Conservation (phyloP, 352 stramenopile species). For the Saprolegnia diclina region DNA sequence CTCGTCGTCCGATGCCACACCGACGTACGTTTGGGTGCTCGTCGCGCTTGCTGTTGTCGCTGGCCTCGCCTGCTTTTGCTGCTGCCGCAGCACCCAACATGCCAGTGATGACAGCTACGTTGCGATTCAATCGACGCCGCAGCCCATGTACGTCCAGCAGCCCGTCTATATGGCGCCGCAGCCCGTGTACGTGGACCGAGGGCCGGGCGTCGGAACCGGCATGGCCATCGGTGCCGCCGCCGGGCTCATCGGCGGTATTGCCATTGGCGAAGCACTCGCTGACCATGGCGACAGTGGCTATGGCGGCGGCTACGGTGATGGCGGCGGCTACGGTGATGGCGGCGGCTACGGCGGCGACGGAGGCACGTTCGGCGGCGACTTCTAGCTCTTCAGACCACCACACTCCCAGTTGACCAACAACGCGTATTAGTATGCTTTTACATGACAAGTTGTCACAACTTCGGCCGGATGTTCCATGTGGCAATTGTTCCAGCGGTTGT, state of each 20-base stretch:
- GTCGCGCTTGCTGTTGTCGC: slow-evolving; percentile 15
- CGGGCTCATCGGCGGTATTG: slow-evolving; percentile 15
- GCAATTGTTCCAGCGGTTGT: too few species aligned
- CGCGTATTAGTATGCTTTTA: too few species aligned
- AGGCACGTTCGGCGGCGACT: slow-evolving; percentile 23
- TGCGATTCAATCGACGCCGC: not conserved
- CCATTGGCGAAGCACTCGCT: slow-evolving; percentile 22
- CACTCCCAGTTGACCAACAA: too few species aligned
- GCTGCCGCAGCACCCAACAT: not conserved
- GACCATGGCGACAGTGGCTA: not conserved
- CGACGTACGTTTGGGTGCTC: slow-evolving; percentile 21
- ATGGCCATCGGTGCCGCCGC: slow-evolving; percentile 19
- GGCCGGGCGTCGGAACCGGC: slow-evolving; percentile 7
- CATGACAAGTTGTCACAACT: too few species aligned
- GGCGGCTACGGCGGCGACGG: slow-evolving; percentile 6
- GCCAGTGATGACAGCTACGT: not conserved
- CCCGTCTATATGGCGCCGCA: slow-evolving; percentile 10
- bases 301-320: not conserved
- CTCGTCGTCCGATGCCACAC: not conserved
- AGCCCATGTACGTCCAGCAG: slow-evolving; percentile 3
- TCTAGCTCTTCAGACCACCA: slow-evolving; percentile 20
- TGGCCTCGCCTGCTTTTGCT: slow-evolving; percentile 10
- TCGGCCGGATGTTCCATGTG: not conserved
- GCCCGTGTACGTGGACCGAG: slow-evolving; percentile 14
- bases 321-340: slow-evolving; percentile 12